Percentiles rank a stretch among this genome's conserved stretches.
These are phyloP conservation scores for Lepidium africanum DNA, from an alignment of 345 rosid genomes.

Conservation along the genomic window DNA sequence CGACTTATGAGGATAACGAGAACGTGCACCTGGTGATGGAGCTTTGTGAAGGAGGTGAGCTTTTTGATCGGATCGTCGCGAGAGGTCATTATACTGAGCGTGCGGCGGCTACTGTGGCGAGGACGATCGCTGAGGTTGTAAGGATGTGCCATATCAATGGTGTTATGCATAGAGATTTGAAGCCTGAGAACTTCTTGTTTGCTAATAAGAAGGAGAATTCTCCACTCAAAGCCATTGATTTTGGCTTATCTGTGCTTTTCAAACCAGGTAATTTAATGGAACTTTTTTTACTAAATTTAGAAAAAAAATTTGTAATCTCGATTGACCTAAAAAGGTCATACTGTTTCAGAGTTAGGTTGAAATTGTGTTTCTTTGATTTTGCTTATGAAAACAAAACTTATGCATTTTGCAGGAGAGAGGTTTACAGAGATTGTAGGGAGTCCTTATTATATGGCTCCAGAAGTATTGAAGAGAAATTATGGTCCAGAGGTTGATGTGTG, in stretches of 20 bases:
- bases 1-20: slow-evolving; percentile 85
- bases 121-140: slow-evolving; percentile 84
- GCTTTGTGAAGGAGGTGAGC: slow-evolving; percentile 93
- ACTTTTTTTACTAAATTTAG: background rate
- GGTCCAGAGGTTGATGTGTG: slow-evolving; percentile 94
- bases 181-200: slow-evolving; percentile 93
- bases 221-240: slow-evolving; percentile 85
- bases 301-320: background rate
- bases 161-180: slow-evolving; percentile 94
- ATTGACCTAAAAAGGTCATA: background rate
- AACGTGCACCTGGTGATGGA: slow-evolving; percentile 97
- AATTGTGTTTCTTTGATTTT: background rate
- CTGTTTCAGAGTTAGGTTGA: background rate
- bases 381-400: background rate
- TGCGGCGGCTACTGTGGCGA: slow-evolving; percentile 77
- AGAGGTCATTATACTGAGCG: slow-evolving; percentile 94
- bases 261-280: slow-evolving; percentile 55
- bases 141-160: slow-evolving; percentile 89
- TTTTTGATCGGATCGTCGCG: slow-evolving; percentile 91
- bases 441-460: slow-evolving; percentile 97
- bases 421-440: slow-evolving; percentile 92
- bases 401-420: slow-evolving; percentile 47
- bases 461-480: slow-evolving; percentile 76
- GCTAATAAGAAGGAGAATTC: slow-evolving; percentile 90
- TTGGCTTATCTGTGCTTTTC: slow-evolving; percentile 86